Evolutionary conservation across 805 yeast genomes (phyloP), one percentile per base, ranked within the genome.

Genomic region (Saccharomycopsis fodiens): DNA sequence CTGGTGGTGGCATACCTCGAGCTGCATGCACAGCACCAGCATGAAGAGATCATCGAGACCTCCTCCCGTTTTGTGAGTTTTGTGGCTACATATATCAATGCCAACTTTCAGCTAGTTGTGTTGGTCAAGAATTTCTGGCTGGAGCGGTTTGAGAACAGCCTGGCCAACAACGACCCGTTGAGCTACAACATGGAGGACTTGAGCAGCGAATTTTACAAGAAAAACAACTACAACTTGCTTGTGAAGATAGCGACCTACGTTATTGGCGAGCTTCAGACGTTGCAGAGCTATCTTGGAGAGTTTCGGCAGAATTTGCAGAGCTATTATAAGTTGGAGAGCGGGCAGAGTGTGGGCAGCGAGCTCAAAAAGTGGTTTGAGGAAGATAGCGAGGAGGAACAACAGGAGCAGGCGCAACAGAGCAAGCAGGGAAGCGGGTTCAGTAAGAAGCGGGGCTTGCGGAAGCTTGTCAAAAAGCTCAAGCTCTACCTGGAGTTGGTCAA

Each of bases 91-190:
- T 47, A 44, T 27, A n/a, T 44, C 3, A 39, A 31, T 31, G 46
- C 44, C 4, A 50, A 50, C 35, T 47, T 47, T 16, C 53, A 47
- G 35, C 31, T 46, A 7, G 25, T 41, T 13, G 41, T 50, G 6
- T n/a, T 50, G 12, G 37, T 50, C 19, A 36, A 45, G 13, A 50
- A 44, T 35, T 50, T 44, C 29, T 50, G 53, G 53, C 10, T 20
- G 2, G 51, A 50, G 31, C 30, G 53, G 35, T 32, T 22, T 34
- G 46, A 29, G 8, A 27, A 45, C 27, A 17, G 16, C 3, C 44
- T 27, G 31, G 42, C 35, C 21, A 47, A 44, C 20, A 30, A 41
- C 17, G 35, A 38, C 8, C 43, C 43, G 17, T 20, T 44, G 21
- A 22, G 17, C 17, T 50, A 46, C 31, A 47, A 47, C 2, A 36